Evolutionary conservation across 371 early-diverging fungal species (phyloP).

Genomic region (Umbelopsis sp.): DNA sequence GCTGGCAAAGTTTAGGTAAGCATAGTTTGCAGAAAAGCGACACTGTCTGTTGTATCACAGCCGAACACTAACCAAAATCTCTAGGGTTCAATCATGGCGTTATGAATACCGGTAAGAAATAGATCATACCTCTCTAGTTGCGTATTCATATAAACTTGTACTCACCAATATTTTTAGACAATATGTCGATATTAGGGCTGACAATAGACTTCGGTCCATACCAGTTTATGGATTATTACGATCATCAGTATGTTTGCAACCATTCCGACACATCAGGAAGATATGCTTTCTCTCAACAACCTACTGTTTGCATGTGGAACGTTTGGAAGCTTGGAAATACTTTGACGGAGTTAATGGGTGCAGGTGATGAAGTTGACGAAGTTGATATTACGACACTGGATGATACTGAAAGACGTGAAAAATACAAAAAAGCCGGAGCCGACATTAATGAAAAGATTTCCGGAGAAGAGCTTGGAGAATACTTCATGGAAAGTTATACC

Average conservation of each 20-base stretch:
- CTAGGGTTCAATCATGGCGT: slow-evolving; percentile 87
- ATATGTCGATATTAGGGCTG: slow-evolving; percentile 84
- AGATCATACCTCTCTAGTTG: neutral
- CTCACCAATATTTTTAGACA: slow-evolving; percentile 47
- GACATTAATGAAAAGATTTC: slow-evolving; percentile 49
- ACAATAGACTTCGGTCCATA: slow-evolving; percentile 93
- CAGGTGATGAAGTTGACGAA: slow-evolving; percentile 50
- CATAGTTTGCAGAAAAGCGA: neutral
- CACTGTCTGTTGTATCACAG: neutral
- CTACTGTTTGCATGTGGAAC: slow-evolving; percentile 85
- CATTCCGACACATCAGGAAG: slow-evolving; percentile 69
- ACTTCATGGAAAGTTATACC: slow-evolving; percentile 52
- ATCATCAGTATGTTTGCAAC: slow-evolving; percentile 79
- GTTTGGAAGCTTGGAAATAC: slow-evolving; percentile 72
- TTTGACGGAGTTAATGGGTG: slow-evolving; percentile 70
- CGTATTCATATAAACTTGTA: neutral
- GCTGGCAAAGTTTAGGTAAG: slow-evolving; percentile 80
- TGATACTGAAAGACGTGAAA: slow-evolving; percentile 27
- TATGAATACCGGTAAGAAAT: slow-evolving; percentile 69
- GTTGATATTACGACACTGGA: slow-evolving; percentile 27
- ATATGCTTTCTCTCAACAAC: slow-evolving; percentile 86
- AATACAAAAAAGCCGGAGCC: slow-evolving; percentile 44
- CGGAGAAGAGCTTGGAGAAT: slow-evolving; percentile 53
- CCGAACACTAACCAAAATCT: neutral
- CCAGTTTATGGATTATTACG: slow-evolving; percentile 84